A percentile compares a stretch with the other conserved stretches of the same genome.
phyloP scores from a whole-genome alignment of 192 early-diverging fungal species.

The Mortierella alpina region DNA sequence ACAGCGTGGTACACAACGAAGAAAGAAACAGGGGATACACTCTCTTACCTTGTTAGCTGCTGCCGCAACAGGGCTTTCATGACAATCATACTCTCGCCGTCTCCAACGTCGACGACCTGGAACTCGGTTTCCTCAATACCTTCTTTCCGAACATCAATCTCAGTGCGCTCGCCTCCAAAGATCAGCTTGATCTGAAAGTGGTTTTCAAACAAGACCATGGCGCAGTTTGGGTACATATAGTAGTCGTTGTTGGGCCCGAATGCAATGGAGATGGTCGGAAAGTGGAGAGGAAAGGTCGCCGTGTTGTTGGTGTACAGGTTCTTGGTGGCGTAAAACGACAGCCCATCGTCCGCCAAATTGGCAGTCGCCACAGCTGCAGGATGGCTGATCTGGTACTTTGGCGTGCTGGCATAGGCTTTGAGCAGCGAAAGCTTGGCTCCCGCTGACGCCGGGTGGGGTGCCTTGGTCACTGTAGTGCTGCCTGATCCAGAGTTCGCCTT shows the following conservation, averaged over 20 bases:
- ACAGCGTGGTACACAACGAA: neutral
- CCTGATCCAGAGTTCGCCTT: neutral
- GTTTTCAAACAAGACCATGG: slow-evolving; percentile 51
- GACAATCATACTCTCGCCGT: slow-evolving; percentile 48
- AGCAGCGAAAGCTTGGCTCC: slow-evolving; percentile 20
- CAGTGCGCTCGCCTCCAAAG: slow-evolving; percentile 45
- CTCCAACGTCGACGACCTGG: slow-evolving; percentile 37
- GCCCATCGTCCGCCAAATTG: slow-evolving; percentile 14
- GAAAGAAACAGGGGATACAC: neutral
- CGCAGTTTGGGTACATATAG: slow-evolving; percentile 56
- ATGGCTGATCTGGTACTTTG: slow-evolving; percentile 16
- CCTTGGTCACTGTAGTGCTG: neutral
- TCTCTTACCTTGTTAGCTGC: slow-evolving; percentile 40
- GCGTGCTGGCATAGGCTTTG: slow-evolving; percentile 1
- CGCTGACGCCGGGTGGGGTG: neutral
- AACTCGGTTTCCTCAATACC: slow-evolving; percentile 51
- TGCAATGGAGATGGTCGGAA: slow-evolving; percentile 55
- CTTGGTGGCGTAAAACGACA: slow-evolving; percentile 38
- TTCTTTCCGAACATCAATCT: slow-evolving; percentile 58
- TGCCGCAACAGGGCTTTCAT: slow-evolving; percentile 42
- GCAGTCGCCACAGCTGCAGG: neutral
- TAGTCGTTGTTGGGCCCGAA: slow-evolving; percentile 54
- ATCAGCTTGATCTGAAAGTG: slow-evolving; percentile 55
- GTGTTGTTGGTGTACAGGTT: slow-evolving; percentile 51
- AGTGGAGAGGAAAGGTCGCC: slow-evolving; percentile 46